A percentile compares a stretch with the other conserved stretches of the same genome.
phyloP scores from a whole-genome alignment of 306 rosid species.

The Hippophae rhamnoides region DNA sequence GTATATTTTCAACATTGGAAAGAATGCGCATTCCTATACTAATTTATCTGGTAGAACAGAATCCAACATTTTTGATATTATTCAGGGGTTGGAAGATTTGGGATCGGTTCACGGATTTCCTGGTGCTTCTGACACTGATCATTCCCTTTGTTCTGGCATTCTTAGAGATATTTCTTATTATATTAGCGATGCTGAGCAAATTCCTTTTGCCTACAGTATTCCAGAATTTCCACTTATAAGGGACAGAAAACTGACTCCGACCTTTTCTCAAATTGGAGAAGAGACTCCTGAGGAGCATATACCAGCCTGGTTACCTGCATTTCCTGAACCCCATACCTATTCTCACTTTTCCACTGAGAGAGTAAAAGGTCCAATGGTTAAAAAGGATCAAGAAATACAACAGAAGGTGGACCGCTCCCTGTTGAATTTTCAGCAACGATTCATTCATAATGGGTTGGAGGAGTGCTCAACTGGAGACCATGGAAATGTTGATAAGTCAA shows the following conservation, averaged over 20 bases:
- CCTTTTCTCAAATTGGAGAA: conserved; percentile 43
- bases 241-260: conserved; percentile 44
- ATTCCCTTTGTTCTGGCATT: conserved; percentile 53
- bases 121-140: conserved; percentile 63
- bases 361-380: conserved; percentile 26
- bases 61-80: conserved; percentile 52
- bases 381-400: conserved; percentile 41
- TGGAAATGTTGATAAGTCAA: conserved; percentile 38
- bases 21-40: conserved; percentile 48
- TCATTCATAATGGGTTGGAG: conserved; percentile 35
- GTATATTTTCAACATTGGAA: conserved; percentile 49
- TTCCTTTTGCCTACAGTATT: conserved; percentile 44
- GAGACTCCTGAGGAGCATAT: conserved; percentile 63
- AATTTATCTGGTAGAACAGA: conserved; percentile 65
- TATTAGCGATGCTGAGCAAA: conserved; percentile 29
- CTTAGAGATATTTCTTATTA: conserved; percentile 39
- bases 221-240: conserved; percentile 61
- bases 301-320: conserved; percentile 81
- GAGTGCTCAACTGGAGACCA: conserved; percentile 31
- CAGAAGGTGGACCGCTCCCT: conserved; percentile 31
- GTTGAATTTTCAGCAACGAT: conserved; percentile 44
- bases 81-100: conserved; percentile 76
- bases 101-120: conserved; percentile 56
- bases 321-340: conserved; percentile 52
- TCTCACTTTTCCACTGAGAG: conserved; percentile 27